phyloP scores from a whole-genome alignment of 129 eudicot species.

The Pittosporum tobira region DNA sequence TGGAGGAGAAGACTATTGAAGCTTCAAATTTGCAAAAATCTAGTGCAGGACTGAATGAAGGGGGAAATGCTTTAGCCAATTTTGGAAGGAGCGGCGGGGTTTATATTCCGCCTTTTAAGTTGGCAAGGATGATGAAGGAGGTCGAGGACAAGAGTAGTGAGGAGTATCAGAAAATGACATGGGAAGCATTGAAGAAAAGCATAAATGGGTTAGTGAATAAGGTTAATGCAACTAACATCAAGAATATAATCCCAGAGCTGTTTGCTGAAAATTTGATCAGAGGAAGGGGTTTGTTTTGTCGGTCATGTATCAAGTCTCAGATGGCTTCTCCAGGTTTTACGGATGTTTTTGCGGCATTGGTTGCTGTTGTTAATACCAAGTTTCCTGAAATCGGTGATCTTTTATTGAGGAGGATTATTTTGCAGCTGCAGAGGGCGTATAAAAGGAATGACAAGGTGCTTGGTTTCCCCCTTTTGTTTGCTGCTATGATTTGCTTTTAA shows the following conservation, averaged over 20 bases:
- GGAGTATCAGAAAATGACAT: conserved; percentile 86
- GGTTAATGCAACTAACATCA: conserved; percentile 72
- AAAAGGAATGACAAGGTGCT: conserved; percentile 89
- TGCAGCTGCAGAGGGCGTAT: conserved; percentile 80
- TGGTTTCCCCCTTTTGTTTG: background rate
- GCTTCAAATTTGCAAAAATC: conserved; percentile 35
- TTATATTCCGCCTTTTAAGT: conserved; percentile 78
- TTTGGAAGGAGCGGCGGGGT: conserved; percentile 88
- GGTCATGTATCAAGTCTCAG: conserved; percentile 94
- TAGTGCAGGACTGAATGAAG: conserved; percentile 18
- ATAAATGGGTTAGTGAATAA: conserved; percentile 94
- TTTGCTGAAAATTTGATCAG: conserved; percentile 81
- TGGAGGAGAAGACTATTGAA: conserved; percentile 19
- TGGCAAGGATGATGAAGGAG: conserved; percentile 83
- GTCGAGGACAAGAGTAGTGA: conserved; percentile 70
- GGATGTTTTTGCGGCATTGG: conserved; percentile 87
- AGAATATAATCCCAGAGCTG: conserved; percentile 73
- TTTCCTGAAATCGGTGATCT: conserved; percentile 92
- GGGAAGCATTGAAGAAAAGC: conserved; percentile 93
- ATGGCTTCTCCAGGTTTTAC: conserved; percentile 97
- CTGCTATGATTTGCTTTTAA: background rate
- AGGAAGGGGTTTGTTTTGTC: conserved; percentile 84
- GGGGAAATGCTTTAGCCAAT: conserved; percentile 26
- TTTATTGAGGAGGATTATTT: conserved; percentile 63
- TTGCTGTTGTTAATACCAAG: conserved; percentile 85